These are phyloP conservation scores for Trametopsis cervina DNA, from an alignment of 768 basidiomycete species.

Conservation along the genomic window DNA sequence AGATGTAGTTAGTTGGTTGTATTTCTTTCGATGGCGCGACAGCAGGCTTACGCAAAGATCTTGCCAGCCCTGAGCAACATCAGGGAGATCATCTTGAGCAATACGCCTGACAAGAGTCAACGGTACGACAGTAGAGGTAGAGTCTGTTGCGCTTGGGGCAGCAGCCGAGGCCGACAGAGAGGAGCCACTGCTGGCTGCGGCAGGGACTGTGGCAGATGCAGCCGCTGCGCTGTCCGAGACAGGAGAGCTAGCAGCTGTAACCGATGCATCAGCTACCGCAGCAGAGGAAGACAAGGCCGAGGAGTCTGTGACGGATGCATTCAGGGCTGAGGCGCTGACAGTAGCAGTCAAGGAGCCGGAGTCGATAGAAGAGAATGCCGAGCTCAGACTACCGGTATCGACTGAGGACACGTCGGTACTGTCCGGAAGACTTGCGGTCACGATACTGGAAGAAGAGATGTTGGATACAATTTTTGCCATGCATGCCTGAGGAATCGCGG, in stretches of 20 bases:
- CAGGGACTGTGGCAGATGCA: background rate
- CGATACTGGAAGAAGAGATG: background rate
- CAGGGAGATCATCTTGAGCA: conserved; percentile 29
- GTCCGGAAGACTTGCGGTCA: background rate
- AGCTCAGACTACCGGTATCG: background rate
- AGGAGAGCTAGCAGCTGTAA: background rate
- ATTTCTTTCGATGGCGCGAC: conserved; percentile 7
- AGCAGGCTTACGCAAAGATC: conserved; percentile 34
- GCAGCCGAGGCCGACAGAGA: conserved; percentile 6
- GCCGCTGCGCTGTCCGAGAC: background rate
- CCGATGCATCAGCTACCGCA: background rate
- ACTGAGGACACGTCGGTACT: background rate
- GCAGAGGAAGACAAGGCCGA: background rate
- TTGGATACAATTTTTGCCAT: background rate
- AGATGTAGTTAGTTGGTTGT: background rate
- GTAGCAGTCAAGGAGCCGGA: conserved; percentile 1
- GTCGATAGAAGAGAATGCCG: background rate
- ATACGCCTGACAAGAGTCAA: conserved; percentile 17
- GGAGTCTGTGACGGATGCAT: background rate
- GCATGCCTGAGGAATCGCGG: background rate
- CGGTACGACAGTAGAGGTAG: background rate
- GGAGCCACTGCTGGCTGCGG: conserved; percentile 1
- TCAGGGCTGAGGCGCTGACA: background rate
- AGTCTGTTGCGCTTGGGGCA: conserved; percentile 1
- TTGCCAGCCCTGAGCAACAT: conserved; percentile 36